Evolutionary conservation across 2,329 filamentous ascomycete genomes (phyloP).

Genomic region (Didymella glomerata): DNA sequence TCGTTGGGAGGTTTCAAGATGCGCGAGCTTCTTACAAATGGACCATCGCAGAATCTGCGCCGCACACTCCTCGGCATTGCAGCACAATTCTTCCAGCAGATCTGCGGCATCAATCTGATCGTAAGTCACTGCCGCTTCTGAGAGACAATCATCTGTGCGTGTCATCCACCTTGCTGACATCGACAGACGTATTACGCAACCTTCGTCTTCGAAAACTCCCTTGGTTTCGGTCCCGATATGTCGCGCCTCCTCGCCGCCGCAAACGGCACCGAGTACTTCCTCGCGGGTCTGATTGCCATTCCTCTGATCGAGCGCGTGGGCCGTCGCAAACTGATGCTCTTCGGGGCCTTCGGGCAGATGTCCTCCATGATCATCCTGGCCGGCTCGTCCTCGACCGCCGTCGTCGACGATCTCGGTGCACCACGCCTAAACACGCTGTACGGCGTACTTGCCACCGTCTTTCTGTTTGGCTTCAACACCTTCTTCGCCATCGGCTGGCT

Average conservation of each 20-base stretch:
- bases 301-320: constrained; percentile 51
- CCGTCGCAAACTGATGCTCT: constrained; percentile 49
- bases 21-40: constrained; percentile 31
- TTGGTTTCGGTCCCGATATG: constrained; percentile 47
- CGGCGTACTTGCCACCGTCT: constrained; percentile 65
- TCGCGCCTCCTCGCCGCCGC: constrained; percentile 50
- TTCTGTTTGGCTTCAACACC: constrained; percentile 92
- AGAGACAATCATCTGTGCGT: too few species aligned
- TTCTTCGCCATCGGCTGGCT: constrained; percentile 88
- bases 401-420: constrained; percentile 32
- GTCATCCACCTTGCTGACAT: neutral
- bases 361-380: constrained; percentile 47
- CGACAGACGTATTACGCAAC: constrained; percentile 52
- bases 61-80: constrained; percentile 54
- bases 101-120: constrained; percentile 50
- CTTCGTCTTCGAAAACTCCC: constrained; percentile 53
- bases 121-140: neutral
- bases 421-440: neutral
- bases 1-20: constrained; percentile 64
- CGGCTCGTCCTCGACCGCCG: constrained; percentile 38
- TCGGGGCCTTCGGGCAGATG: constrained; percentile 47
- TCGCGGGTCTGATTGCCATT: constrained; percentile 53
- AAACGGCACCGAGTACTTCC: constrained; percentile 53
- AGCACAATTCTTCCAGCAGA: constrained; percentile 57
- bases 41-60: constrained; percentile 55